Conservation (phyloP, 345 rosid species). For the Rhizophora mangle region DNA sequence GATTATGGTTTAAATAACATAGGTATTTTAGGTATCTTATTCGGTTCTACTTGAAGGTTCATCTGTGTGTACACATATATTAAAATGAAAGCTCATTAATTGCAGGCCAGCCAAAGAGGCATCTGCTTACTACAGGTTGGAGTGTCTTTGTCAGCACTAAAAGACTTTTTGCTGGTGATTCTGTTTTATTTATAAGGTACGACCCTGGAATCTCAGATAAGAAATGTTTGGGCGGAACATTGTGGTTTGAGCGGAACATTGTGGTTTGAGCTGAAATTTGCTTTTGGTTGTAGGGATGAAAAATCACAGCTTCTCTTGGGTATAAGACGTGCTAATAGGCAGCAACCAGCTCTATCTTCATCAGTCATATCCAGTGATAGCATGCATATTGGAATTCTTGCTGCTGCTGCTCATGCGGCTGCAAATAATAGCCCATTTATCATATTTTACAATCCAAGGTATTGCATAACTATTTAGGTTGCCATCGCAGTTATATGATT, state of each 20-base stretch:
- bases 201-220: slow-evolving; percentile 1
- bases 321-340: slow-evolving; percentile 79
- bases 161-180: slow-evolving; percentile 90
- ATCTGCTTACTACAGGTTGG: slow-evolving; percentile 92
- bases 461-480: slow-evolving; percentile 9
- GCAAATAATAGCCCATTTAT: slow-evolving; percentile 90
- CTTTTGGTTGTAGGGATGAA: slow-evolving; percentile 63
- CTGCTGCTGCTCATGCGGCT: slow-evolving; percentile 99
- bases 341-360: slow-evolving; percentile 88
- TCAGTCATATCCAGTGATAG: slow-evolving; percentile 97
- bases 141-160: slow-evolving; percentile 91
- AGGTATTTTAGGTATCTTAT: too few relatives aligned
- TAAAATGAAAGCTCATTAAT: slow-evolving; percentile 11
- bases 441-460: slow-evolving; percentile 96
- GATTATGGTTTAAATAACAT: too few relatives aligned
- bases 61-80: not conserved
- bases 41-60: too few relatives aligned
- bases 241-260: slow-evolving; percentile 15
- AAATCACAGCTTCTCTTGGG: slow-evolving; percentile 89
- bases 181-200: slow-evolving; percentile 90
- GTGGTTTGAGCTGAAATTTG: slow-evolving; percentile 12
- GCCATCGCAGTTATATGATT: not conserved
- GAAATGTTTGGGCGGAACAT: slow-evolving; percentile 11
- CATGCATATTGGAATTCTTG: slow-evolving; percentile 99
- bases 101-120: slow-evolving; percentile 91